Conservation (phyloP, 257 asterid genomes). For the Solanum boliviense region DNA sequence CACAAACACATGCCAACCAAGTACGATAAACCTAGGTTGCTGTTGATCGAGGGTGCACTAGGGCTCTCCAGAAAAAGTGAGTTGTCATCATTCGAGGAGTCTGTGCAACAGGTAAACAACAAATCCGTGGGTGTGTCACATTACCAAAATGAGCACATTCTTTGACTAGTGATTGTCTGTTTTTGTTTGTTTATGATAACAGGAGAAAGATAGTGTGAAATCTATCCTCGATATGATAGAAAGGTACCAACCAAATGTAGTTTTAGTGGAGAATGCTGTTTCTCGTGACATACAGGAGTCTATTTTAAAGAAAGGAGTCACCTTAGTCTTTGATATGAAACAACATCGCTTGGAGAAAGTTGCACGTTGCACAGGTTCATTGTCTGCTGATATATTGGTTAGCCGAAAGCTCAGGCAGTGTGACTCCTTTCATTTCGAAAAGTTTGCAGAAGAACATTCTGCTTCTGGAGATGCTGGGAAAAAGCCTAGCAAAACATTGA, state of each 20-base stretch:
- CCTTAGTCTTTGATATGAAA: slow-evolving; percentile 89
- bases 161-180: not conserved
- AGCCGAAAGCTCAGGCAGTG: slow-evolving; percentile 73
- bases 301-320: slow-evolving; percentile 70
- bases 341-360: slow-evolving; percentile 88
- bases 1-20: slow-evolving; percentile 90
- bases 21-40: slow-evolving; percentile 63
- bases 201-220: slow-evolving; percentile 64
- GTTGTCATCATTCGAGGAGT: slow-evolving; percentile 56
- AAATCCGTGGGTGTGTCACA: not conserved
- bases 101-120: slow-evolving; percentile 66
- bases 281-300: slow-evolving; percentile 88
- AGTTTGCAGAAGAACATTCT: slow-evolving; percentile 78
- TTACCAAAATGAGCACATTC: not conserved
- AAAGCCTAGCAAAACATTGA: slow-evolving; percentile 66
- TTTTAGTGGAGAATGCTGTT: slow-evolving; percentile 90
- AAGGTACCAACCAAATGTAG: slow-evolving; percentile 74
- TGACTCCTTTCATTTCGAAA: slow-evolving; percentile 68
- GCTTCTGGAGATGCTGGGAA: slow-evolving; percentile 54
- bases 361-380: slow-evolving; percentile 72
- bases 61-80: slow-evolving; percentile 62
- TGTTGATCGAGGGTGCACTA: slow-evolving; percentile 72
- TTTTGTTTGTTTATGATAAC: slow-evolving; percentile 8
- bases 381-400: slow-evolving; percentile 40
- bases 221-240: slow-evolving; percentile 67